Evolutionary conservation across 208 protist genomes (phyloP), one percentile per base, ranked within the genome.

Genomic region (Tritrichomonas foetus): DNA sequence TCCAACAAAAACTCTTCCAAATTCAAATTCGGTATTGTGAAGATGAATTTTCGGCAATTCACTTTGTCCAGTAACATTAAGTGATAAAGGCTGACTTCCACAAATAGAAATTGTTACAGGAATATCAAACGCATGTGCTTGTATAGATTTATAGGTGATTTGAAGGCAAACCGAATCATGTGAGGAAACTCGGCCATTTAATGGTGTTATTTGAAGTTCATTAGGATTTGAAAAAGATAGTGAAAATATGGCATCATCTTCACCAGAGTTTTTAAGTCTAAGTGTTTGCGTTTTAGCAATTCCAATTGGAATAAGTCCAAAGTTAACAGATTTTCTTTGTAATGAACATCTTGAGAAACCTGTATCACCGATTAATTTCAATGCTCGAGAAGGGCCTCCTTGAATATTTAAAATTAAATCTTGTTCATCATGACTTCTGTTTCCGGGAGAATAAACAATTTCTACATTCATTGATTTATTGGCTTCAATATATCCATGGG

Each of bases 1-100:
- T n/a, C 78, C 78, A 39, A 89, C 47, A 39, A 57, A 89, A 44
- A 89, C 20, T 89, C 47, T 89, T 49, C 78, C 78, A 27, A 89
- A 89, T 49, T 89, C 78, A n/a, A 89, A 89, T 39, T 44, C 78
- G 20, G 8, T 89, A 33, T 53, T 49, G 20, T 44, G 14, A 20
- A 89, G 30, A 11, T 89, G 78, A 13, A 89, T 47, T 20, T n/a
- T 0, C 11, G 78, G 78, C 1, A 89, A 30, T 39, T 57, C 78
- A 20, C 16, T 36, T 89, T 89, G 78, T 33, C 78, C 78, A 20
- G 30, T 55, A 39, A 89, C 47, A 39, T 89, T 89, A 57, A 89
- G 57, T 89, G 78, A 53, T 9, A 89, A n/a, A 20, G 78, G 30
- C 33, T 53, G 33, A 8, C n/a, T 53, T n/a, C 78, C 78, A 61